Evolutionary conservation across 768 basidiomycete species (phyloP).

Genomic region (Suillus tomentosus): DNA sequence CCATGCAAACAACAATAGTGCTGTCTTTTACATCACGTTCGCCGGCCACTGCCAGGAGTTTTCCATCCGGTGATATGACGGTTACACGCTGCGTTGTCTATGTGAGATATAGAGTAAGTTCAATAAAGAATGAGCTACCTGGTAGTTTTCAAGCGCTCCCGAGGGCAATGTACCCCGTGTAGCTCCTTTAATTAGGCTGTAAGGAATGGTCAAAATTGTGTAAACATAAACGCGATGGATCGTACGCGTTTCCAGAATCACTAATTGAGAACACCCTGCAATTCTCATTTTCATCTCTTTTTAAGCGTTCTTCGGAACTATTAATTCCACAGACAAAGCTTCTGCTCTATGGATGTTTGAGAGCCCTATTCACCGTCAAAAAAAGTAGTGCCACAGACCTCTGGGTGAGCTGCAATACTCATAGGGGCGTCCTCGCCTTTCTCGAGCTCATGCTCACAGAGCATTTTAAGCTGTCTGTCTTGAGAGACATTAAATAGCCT

Average conservation of each 20-base stretch:
- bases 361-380: conserved; percentile 7
- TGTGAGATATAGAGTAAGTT: conserved; percentile 10
- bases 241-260: conserved; percentile 11
- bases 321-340: conserved; percentile 86
- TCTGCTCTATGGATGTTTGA: conserved; percentile 37
- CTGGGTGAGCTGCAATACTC: conserved; percentile 77
- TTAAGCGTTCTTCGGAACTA: conserved; percentile 62
- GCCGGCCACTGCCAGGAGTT: conserved; percentile 71
- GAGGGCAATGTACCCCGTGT: conserved; percentile 64
- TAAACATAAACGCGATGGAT: background rate
- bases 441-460: conserved; percentile 75
- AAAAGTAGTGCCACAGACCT: conserved; percentile 43
- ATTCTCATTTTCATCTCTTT: conserved; percentile 77
- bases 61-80: conserved; percentile 69
- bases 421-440: conserved; percentile 93
- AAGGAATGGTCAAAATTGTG: conserved; percentile 2
- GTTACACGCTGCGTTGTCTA: conserved; percentile 77
- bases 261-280: conserved; percentile 68
- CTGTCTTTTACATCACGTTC: conserved; percentile 58
- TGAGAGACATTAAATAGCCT: conserved; percentile 65
- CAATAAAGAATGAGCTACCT: conserved; percentile 53
- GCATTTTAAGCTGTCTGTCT: conserved; percentile 52
- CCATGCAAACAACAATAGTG: conserved; percentile 18
- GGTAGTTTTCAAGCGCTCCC: conserved; percentile 74
- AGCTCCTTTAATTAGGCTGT: conserved; percentile 54